Base-by-base conservation (phyloP, 2,329 filamentous ascomycete genomes). In the Diaporthe velutina region DNA sequence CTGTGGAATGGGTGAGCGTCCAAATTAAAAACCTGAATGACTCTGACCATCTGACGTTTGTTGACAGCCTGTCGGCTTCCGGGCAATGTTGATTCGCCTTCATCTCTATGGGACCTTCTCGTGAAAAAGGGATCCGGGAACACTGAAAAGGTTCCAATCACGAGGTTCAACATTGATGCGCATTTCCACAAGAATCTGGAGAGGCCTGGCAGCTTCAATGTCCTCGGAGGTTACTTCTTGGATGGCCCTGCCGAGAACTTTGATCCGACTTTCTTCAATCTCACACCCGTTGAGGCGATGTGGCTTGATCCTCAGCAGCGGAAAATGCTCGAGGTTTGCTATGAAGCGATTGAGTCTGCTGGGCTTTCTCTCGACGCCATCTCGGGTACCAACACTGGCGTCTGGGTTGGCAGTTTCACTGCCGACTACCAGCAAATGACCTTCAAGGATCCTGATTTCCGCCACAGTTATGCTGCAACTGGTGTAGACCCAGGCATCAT, bases 271-370 rank as follows among this genome's bases (percentile, higher is more conserved):
- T 85, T 87, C 77, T 88, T 87, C 78, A 79, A 80, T 55, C 84
- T 86, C 58, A 81, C 78, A 0, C 80, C 82, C 1, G 76, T 80
- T 13, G 85, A 87, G 75, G 84, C 83, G 17, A 79, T 80, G 67
- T 80, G 78, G 40, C 81, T 86, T 73, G 85, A 87, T 66, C 85
- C 85, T 1, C 85, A 86, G 75, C 84, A 86, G 74, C 79, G 85
- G 2, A 81, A 82, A 74, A 77, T 84, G 38, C 80, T 85, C 5
- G 84, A 87, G 71, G 82, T 84, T 0, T 79, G 80, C 30, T 48
- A 48, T 22, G 45, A 48, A 48, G 45, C 17, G 15, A 2, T 48
- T 22, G 17, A 48, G 45, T 78, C 78, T 4, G 83, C 82, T 1
- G 85, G 85, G 19, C 54, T 84, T 0, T 76, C 80, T 1, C 73